Percentiles rank a stretch among this genome's conserved stretches.
Evolutionary conservation across 2,329 filamentous ascomycete genomes (phyloP).

Genomic region (Amauroascus niger): DNA sequence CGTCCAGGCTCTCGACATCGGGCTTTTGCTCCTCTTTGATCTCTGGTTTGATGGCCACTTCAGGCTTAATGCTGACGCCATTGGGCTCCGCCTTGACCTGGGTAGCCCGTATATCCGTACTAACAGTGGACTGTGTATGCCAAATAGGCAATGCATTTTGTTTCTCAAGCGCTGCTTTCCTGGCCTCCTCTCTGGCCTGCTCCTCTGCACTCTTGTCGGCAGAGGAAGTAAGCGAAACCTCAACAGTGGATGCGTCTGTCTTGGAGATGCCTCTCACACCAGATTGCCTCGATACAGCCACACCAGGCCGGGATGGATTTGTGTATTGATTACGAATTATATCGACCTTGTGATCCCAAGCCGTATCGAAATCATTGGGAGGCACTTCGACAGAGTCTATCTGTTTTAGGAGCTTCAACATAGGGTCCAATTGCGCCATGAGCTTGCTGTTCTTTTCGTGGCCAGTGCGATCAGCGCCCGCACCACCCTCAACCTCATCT

Average conservation of each 20-base stretch:
- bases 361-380: conserved; percentile 41
- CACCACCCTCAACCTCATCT: conserved; percentile 37
- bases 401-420: conserved; percentile 40
- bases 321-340: conserved; percentile 37
- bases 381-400: conserved; percentile 42
- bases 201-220: conserved; percentile 43
- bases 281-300: conserved; percentile 35
- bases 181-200: conserved; percentile 39
- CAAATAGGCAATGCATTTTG: conserved; percentile 46
- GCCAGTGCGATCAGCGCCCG: conserved; percentile 38
- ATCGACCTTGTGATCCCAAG: conserved; percentile 41
- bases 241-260: conserved; percentile 37
- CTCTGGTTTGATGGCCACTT: conserved; percentile 24
- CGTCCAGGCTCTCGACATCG: conserved; percentile 33
- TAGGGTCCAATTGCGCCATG: conserved; percentile 40
- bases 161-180: conserved; percentile 41
- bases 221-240: conserved; percentile 42
- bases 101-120: conserved; percentile 11
- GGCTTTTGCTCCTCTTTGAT: conserved; percentile 36
- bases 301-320: conserved; percentile 33
- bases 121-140: conserved; percentile 44
- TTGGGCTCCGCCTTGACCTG: conserved; percentile 14
- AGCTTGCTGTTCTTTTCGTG: conserved; percentile 43
- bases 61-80: conserved; percentile 20
- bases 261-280: conserved; percentile 36